phyloP scores from a whole-genome alignment of 2,329 filamentous ascomycete species.

The Beauveria australis region DNA sequence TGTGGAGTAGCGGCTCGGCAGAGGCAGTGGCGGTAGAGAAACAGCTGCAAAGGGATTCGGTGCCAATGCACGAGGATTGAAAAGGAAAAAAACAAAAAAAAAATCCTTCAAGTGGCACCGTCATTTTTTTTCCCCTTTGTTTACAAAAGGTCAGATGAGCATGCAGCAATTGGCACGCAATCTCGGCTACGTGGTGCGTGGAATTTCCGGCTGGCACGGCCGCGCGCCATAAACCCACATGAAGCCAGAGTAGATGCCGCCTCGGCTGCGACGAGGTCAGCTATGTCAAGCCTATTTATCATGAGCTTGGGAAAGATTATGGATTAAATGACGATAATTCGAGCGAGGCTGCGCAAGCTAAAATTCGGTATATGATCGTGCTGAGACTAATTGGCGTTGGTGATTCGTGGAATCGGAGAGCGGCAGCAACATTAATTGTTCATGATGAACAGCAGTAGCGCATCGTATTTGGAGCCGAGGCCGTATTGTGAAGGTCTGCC shows the following conservation, averaged over 20 bases:
- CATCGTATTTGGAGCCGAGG: not conserved
- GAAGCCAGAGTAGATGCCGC: not conserved
- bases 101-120: not conserved
- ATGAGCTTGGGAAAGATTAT: not conserved
- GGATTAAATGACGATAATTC: not conserved
- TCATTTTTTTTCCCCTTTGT: not conserved
- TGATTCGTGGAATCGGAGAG: not conserved
- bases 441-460: not conserved
- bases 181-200: not conserved
- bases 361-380: not conserved
- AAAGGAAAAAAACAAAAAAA: not conserved
- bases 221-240: not conserved
- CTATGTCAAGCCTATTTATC: not conserved
- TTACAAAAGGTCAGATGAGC: not conserved
- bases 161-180: not conserved
- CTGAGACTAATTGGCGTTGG: not conserved
- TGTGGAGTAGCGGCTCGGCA: not conserved
- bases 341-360: not conserved
- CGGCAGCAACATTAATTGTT: not conserved
- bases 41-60: not conserved
- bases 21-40: not conserved
- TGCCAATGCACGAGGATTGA: not conserved
- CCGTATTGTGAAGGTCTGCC: not conserved
- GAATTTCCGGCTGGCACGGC: not conserved
- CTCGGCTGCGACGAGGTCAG: not conserved